Evolutionary conservation across 176 grass and related monocot species (phyloP).

Genomic region (Dendrocalamus sinicus): DNA sequence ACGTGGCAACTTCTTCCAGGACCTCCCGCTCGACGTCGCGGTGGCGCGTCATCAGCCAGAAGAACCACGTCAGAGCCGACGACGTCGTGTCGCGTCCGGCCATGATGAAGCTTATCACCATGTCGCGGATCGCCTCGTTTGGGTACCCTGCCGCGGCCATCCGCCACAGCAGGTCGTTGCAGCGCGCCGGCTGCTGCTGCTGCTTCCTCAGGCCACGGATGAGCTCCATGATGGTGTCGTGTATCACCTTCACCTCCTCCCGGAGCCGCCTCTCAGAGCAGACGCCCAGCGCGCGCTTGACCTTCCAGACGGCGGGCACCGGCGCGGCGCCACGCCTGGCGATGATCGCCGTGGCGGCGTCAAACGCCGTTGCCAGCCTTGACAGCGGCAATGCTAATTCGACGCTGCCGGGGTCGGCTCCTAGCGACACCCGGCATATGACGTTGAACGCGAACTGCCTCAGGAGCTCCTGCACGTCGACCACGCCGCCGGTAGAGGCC

Average conservation of each 20-base stretch:
- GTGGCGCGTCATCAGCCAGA: conserved; percentile 60
- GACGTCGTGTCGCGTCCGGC: conserved; percentile 70
- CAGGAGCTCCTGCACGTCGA: conserved; percentile 69
- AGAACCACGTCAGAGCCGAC: conserved; percentile 71
- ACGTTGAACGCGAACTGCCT: conserved; percentile 61
- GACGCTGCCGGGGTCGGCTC: conserved; percentile 40
- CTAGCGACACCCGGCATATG: conserved; percentile 56
- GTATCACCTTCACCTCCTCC: conserved; percentile 49
- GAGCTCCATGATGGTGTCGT: conserved; percentile 41
- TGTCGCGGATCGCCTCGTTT: conserved; percentile 55
- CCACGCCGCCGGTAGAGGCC: neutral
- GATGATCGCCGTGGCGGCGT: conserved; percentile 53
- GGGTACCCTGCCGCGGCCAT: conserved; percentile 51
- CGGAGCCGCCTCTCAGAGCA: conserved; percentile 57
- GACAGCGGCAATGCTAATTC: conserved; percentile 39
- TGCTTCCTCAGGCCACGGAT: conserved; percentile 1
- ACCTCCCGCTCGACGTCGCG: conserved; percentile 42
- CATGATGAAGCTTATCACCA: conserved; percentile 71
- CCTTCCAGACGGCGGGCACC: conserved; percentile 53
- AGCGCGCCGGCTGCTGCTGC: neutral
- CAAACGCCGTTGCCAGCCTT: conserved; percentile 55
- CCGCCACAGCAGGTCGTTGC: conserved; percentile 59
- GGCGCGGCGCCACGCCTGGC: conserved; percentile 50
- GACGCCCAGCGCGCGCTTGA: conserved; percentile 50
- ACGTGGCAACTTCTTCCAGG: conserved; percentile 22